Percentiles rank a stretch among this genome's conserved stretches.
phyloP scores from a whole-genome alignment of 2,329 filamentous ascomycete genomes.

The Trichoderma sp. region DNA sequence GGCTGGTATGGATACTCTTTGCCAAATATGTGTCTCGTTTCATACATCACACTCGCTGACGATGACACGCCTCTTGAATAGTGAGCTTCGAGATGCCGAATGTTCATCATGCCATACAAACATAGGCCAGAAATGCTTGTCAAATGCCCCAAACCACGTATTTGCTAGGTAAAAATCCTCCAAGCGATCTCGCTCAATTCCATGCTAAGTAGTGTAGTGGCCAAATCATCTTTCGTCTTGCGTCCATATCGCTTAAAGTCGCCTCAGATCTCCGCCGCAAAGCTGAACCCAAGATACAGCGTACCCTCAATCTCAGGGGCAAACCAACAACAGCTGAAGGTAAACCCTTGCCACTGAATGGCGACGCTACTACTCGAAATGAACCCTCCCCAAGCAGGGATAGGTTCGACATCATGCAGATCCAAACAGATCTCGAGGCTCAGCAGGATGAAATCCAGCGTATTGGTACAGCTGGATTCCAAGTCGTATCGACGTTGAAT shows the following conservation, averaged over 20 bases:
- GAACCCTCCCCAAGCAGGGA: not conserved
- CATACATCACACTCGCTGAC: not conserved
- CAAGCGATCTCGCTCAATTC: not conserved
- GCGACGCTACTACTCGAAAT: not conserved
- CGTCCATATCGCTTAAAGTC: constrained; percentile 29
- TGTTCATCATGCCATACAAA: constrained; percentile 33
- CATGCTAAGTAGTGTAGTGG: constrained; percentile 28
- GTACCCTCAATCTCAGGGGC: constrained; percentile 32
- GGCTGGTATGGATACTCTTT: not conserved
- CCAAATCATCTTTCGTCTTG: constrained; percentile 36
- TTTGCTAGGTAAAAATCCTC: constrained; percentile 33
- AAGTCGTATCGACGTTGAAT: constrained; percentile 38
- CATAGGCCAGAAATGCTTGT: constrained; percentile 37
- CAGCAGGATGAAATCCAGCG: constrained; percentile 37
- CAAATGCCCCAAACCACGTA: constrained; percentile 36
- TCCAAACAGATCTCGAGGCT: constrained; percentile 34
- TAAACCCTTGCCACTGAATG: not conserved
- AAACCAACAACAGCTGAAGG: constrained; percentile 16
- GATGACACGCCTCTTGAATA: constrained; percentile 20
- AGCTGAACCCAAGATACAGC: constrained; percentile 34
- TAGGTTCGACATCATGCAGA: constrained; percentile 27
- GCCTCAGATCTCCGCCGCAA: constrained; percentile 24
- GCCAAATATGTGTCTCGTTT: not conserved
- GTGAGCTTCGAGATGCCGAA: constrained; percentile 36
- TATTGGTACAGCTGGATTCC: constrained; percentile 37